These are phyloP conservation scores for Aspergillus quadrilineatus DNA, from an alignment of 2,329 filamentous ascomycete genomes.

Conservation along the genomic window DNA sequence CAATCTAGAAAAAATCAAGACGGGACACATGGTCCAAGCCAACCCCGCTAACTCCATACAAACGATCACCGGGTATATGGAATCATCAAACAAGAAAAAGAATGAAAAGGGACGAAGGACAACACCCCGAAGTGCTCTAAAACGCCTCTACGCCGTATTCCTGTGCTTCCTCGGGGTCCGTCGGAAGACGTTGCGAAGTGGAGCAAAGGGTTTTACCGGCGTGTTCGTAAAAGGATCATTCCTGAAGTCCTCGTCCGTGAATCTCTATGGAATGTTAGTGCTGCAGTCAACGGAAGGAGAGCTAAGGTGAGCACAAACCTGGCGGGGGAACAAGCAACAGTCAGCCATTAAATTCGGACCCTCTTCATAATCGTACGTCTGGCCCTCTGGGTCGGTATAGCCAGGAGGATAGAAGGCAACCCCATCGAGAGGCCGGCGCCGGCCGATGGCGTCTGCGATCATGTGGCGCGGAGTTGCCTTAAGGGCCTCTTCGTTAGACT, in stretches of 20 bases:
- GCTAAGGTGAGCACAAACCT: constrained; percentile 56
- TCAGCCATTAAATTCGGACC: constrained; percentile 82
- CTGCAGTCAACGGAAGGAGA: neutral
- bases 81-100: neutral
- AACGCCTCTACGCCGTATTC: constrained; percentile 11
- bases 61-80: neutral
- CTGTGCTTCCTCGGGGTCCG: constrained; percentile 19
- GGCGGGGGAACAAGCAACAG: constrained; percentile 72
- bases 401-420: constrained; percentile 76
- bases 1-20: neutral
- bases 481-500: constrained; percentile 73
- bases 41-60: neutral
- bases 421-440: constrained; percentile 78
- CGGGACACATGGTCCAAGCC: neutral
- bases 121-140: neutral
- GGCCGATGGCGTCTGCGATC: constrained; percentile 69
- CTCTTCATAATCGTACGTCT: constrained; percentile 75
- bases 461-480: constrained; percentile 77
- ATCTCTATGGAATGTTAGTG: constrained; percentile 33
- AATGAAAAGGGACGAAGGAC: neutral
- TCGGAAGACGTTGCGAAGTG: constrained; percentile 29
- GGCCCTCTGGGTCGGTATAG: constrained; percentile 64
- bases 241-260: constrained; percentile 42
- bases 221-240: constrained; percentile 37
- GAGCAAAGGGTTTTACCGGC: constrained; percentile 31